A percentile compares a stretch with the other conserved stretches of the same genome.
These are phyloP conservation scores for Carnegiea gigantea DNA, from an alignment of 179 eudicot genomes.

Conservation along the genomic window DNA sequence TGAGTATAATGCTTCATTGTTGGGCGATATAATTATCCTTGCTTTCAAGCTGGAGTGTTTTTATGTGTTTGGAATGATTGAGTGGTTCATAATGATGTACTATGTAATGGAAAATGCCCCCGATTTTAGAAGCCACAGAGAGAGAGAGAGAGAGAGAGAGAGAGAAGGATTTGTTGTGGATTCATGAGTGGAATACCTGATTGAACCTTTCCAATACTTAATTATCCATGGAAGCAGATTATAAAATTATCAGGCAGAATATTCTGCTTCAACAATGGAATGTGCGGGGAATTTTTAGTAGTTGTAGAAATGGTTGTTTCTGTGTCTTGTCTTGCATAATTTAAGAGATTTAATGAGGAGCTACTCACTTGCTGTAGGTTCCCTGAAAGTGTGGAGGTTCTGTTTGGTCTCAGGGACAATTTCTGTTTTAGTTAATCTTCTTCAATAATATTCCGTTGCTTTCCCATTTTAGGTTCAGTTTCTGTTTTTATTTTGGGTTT, in stretches of 20 bases:
- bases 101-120: not conserved
- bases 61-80: not conserved
- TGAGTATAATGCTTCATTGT: not conserved
- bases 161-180: not conserved
- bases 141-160: not conserved
- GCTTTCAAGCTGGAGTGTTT: not conserved
- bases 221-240: not conserved
- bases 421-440: not conserved
- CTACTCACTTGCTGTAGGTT: not conserved
- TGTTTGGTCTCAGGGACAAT: not conserved
- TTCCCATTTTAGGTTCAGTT: not conserved
- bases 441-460: not conserved
- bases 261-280: not conserved
- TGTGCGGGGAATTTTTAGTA: not conserved
- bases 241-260: not conserved
- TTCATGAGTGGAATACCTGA: not conserved
- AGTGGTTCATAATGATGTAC: not conserved
- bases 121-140: not conserved
- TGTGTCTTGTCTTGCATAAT: not conserved
- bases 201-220: not conserved
- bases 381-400: not conserved
- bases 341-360: not conserved
- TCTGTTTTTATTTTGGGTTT: not conserved
- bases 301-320: not conserved
- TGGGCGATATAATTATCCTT: not conserved